These are phyloP conservation scores for Prosopis cineraria DNA, from an alignment of 306 rosid species.

Conservation along the genomic window DNA sequence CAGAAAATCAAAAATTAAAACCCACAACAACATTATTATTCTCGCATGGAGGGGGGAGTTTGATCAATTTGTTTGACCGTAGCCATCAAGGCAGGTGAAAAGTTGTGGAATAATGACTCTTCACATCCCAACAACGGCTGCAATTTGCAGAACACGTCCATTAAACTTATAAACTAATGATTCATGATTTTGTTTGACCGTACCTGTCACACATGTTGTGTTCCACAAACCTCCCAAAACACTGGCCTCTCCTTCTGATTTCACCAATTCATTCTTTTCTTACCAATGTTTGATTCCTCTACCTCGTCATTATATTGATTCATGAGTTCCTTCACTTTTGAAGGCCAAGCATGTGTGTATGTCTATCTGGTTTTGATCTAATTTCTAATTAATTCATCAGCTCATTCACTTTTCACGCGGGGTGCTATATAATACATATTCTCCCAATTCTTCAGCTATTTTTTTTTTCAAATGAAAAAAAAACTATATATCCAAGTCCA, in stretches of 20 bases:
- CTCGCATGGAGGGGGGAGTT: neutral
- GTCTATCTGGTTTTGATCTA: neutral
- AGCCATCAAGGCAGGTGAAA: slow-evolving; percentile 32
- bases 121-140: neutral
- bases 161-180: neutral
- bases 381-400: too few species aligned
- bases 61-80: slow-evolving; percentile 30
- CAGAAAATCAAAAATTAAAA: neutral
- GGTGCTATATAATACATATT: too few species aligned
- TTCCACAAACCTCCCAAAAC: slow-evolving; percentile 9
- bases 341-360: slow-evolving; percentile 19
- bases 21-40: too few species aligned
- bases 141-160: neutral
- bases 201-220: slow-evolving; percentile 34
- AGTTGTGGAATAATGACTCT: slow-evolving; percentile 18
- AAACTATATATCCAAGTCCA: too few species aligned
- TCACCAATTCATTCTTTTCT: slow-evolving; percentile 16
- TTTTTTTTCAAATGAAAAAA: too few species aligned
- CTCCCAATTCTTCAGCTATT: too few species aligned
- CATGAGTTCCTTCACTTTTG: neutral
- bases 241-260: neutral
- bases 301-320: neutral
- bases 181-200: slow-evolving; percentile 33
- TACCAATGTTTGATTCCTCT: slow-evolving; percentile 31
- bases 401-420: too few species aligned